Conservation (phyloP, 148 eudicot genomes). For the Rhododendron williamsianum region DNA sequence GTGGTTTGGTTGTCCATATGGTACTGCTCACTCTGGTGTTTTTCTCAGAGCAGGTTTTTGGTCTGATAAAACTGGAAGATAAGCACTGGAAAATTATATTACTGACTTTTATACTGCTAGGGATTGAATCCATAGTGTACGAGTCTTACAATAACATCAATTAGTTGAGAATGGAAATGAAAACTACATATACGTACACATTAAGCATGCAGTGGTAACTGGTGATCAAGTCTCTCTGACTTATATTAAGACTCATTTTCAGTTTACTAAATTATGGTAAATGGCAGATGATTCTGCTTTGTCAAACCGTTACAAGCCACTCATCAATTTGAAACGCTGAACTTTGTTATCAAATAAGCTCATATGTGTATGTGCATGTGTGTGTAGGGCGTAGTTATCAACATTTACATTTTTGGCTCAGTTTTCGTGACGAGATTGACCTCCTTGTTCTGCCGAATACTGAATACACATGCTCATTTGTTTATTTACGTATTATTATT, state of each 20-base stretch:
- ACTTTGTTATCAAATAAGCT: neutral
- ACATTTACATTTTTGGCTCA: neutral
- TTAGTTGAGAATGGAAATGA: too few relatives aligned
- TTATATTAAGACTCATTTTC: neutral
- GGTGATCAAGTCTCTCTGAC: neutral
- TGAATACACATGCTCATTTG: neutral
- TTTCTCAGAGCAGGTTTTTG: neutral
- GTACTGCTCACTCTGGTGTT: neutral
- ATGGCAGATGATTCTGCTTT: neutral
- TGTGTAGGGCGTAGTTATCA: neutral
- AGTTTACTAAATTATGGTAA: neutral
- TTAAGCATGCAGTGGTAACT: neutral
- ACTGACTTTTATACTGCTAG: too few relatives aligned
- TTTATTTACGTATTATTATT: neutral
- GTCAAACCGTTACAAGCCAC: neutral
- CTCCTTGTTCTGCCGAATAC: neutral
- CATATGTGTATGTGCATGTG: neutral
- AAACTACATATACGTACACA: neutral
- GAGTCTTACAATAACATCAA: too few relatives aligned
- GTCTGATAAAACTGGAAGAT: too few relatives aligned
- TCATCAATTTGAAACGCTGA: neutral
- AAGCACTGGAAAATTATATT: too few relatives aligned
- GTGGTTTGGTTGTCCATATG: neutral
- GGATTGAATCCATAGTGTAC: too few relatives aligned
- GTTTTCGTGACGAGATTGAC: neutral